Evolutionary conservation across 2,329 filamentous ascomycete genomes (phyloP).

Genomic region (Colletotrichum gloeosporioides): DNA sequence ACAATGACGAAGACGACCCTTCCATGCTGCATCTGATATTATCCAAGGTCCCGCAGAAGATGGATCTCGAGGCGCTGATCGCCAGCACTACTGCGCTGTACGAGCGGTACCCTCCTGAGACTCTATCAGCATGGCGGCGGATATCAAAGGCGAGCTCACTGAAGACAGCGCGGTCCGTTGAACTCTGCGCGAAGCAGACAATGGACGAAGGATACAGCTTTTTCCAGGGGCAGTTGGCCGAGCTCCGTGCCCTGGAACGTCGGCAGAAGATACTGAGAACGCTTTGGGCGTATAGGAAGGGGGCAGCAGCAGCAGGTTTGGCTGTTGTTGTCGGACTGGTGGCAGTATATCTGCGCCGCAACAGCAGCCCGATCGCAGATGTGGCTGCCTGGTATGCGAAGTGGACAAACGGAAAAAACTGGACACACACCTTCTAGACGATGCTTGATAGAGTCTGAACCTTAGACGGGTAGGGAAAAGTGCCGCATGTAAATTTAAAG

Average conservation of each 20-base stretch:
- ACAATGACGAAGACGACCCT: conserved; percentile 78
- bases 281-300: conserved; percentile 69
- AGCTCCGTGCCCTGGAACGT: conserved; percentile 72
- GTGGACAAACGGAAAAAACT: conserved; percentile 19
- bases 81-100: conserved; percentile 68
- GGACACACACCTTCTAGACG: conserved; percentile 18
- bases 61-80: conserved; percentile 83
- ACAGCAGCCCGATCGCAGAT: conserved; percentile 30
- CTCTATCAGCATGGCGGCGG: conserved; percentile 71
- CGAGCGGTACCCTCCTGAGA: conserved; percentile 71
- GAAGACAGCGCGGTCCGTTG: conserved; percentile 74
- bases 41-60: conserved; percentile 81
- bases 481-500: background rate
- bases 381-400: conserved; percentile 20
- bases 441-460: background rate
- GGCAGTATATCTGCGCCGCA: conserved; percentile 70
- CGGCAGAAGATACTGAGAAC: conserved; percentile 54
- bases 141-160: conserved; percentile 82
- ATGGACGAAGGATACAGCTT: conserved; percentile 69
- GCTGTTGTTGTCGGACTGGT: conserved; percentile 71
- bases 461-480: background rate
- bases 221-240: conserved; percentile 74
- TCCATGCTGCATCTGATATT: conserved; percentile 92
- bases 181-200: conserved; percentile 57
- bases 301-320: conserved; percentile 64